Conservation (phyloP, 768 basidiomycete species). For the Cystobasidium tubakii region DNA sequence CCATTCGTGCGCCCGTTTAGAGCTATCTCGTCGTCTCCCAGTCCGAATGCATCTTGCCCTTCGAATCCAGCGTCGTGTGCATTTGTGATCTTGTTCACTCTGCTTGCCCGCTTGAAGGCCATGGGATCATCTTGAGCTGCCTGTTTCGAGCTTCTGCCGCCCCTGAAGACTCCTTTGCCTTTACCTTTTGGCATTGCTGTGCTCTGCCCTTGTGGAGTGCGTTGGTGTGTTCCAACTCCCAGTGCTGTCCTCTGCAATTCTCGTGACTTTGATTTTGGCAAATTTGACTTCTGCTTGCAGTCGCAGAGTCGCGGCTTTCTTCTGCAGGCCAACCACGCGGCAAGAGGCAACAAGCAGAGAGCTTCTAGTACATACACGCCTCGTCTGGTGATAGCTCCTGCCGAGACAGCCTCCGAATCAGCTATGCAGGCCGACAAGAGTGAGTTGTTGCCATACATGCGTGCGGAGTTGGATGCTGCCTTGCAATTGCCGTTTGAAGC, state of each 20-base stretch:
- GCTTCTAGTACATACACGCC: too few relatives aligned
- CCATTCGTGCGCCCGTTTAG: neutral
- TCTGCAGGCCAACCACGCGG: neutral
- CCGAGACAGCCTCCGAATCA: neutral
- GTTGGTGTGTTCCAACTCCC: neutral
- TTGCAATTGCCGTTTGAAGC: neutral
- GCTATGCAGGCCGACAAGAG: constrained; percentile 34
- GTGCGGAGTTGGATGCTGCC: neutral
- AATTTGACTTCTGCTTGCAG: constrained; percentile 5
- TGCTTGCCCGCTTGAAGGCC: constrained; percentile 24
- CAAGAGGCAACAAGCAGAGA: too few relatives aligned
- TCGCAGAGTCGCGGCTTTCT: neutral
- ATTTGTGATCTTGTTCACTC: constrained; percentile 19
- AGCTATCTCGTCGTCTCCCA: constrained; percentile 33
- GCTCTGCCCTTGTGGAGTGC: neutral
- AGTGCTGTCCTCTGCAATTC: neutral
- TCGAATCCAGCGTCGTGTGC: constrained; percentile 20
- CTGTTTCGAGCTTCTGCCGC: neutral
- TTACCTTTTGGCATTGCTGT: constrained; percentile 8
- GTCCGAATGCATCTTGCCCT: constrained; percentile 30
- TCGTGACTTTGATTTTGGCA: constrained; percentile 4
- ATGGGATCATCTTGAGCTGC: constrained; percentile 4
- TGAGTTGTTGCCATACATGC: neutral
- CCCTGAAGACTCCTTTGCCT: neutral
- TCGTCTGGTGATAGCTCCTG: too few relatives aligned